phyloP scores from a whole-genome alignment of 768 basidiomycete species.

The Strobilomyces dryophilus region DNA sequence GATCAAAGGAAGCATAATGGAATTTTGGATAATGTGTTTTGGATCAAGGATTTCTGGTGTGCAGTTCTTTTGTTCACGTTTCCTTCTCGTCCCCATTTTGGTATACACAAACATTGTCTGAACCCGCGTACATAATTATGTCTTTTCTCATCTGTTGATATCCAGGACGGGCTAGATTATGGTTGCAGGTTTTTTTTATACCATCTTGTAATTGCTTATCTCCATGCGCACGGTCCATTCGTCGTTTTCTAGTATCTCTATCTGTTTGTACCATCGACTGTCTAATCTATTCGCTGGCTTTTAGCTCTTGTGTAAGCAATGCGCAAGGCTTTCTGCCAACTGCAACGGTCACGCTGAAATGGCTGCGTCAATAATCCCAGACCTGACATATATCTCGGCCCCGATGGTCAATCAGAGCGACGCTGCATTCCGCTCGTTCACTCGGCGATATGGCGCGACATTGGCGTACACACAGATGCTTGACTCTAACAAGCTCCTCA shows the following conservation, averaged over 20 bases:
- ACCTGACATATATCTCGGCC: constrained; percentile 49
- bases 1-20: constrained; percentile 20
- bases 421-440: constrained; percentile 64
- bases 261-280: constrained; percentile 14
- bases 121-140: constrained; percentile 2
- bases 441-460: constrained; percentile 59
- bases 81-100: constrained; percentile 4
- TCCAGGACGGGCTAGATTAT: constrained; percentile 22
- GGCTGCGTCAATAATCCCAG: constrained; percentile 13
- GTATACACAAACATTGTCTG: constrained; percentile 10
- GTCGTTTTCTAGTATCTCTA: constrained; percentile 1
- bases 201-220: constrained; percentile 8
- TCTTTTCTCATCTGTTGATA: constrained; percentile 17
- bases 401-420: constrained; percentile 84
- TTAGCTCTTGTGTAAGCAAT: neutral
- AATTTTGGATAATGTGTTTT: constrained; percentile 12
- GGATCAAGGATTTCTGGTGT: constrained; percentile 2
- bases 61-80: constrained; percentile 5
- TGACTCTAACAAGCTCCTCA: constrained; percentile 52
- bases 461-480: constrained; percentile 79
- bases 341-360: neutral
- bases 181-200: constrained; percentile 17
- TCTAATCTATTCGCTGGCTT: constrained; percentile 15
- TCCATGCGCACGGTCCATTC: neutral
- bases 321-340: neutral